A percentile compares a stretch with the other conserved stretches of the same genome.
Conservation (phyloP, 805 yeast genomes). For the Phaffomyces thermotolerans region DNA sequence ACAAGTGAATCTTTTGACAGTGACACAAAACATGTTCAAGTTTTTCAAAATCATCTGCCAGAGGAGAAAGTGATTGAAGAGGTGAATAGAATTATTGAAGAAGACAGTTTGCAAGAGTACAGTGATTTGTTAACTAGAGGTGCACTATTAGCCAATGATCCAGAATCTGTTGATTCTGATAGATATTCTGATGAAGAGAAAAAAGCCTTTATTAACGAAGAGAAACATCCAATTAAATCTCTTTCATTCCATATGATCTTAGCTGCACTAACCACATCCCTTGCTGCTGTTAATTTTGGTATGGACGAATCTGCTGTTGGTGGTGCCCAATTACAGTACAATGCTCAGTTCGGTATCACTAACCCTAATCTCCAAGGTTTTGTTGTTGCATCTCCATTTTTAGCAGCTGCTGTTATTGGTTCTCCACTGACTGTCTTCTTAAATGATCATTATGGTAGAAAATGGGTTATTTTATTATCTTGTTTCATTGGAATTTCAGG, state of each 20-base stretch:
- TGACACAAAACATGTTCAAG: not conserved
- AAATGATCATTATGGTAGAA: conserved; percentile 49
- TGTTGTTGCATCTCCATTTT: conserved; percentile 59
- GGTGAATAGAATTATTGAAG: conserved; percentile 7
- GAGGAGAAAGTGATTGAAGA: conserved; percentile 4
- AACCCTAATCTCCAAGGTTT: conserved; percentile 46
- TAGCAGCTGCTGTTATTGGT: conserved; percentile 48
- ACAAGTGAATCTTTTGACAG: not conserved
- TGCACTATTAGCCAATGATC: conserved; percentile 50
- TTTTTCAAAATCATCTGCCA: conserved; percentile 6
- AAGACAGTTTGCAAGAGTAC: conserved; percentile 14
- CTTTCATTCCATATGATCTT: conserved; percentile 44
- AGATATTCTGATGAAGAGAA: conserved; percentile 28
- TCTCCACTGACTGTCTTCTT: conserved; percentile 49
- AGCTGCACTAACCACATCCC: conserved; percentile 49
- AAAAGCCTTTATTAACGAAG: conserved; percentile 35
- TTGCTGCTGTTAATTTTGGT: conserved; percentile 60
- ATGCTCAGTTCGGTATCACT: conserved; percentile 36
- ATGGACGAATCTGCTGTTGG: conserved; percentile 69
- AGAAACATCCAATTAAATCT: conserved; percentile 39
- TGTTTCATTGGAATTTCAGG: conserved; percentile 51
- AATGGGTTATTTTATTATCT: conserved; percentile 50
- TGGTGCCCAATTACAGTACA: conserved; percentile 56
- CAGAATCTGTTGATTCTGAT: conserved; percentile 33
- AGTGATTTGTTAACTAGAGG: conserved; percentile 40